Percentiles rank a stretch among this genome's conserved stretches.
Conservation (phyloP, 371 early-diverging fungal genomes). For the Smittium mucronatum region DNA sequence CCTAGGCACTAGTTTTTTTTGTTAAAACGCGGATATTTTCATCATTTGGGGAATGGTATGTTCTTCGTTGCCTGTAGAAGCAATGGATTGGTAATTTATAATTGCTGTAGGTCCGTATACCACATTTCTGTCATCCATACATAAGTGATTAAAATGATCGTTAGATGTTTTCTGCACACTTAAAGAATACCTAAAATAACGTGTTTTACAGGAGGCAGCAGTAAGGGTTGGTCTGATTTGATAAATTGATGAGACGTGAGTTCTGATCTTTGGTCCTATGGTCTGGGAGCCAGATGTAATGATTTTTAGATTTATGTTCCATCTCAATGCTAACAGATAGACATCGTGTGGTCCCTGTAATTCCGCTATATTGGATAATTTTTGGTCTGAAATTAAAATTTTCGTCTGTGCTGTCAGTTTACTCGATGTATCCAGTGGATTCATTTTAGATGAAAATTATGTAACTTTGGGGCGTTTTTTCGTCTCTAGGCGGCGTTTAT, state of each 20-base stretch:
- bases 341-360: not conserved
- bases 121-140: not conserved
- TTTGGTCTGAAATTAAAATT: not conserved
- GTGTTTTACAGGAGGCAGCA: not conserved
- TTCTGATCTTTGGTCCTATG: not conserved
- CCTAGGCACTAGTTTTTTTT: not conserved
- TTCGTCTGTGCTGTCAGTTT: not conserved
- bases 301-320: not conserved
- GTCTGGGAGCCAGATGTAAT: not conserved
- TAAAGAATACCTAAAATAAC: not conserved
- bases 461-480: not conserved
- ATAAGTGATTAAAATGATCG: not conserved
- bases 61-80: not conserved
- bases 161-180: not conserved
- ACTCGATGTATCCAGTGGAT: not conserved
- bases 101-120: not conserved
- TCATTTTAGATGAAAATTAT: not conserved
- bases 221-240: not conserved
- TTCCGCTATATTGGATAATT: not conserved
- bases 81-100: not conserved
- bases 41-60: not conserved
- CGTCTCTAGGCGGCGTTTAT: not conserved
- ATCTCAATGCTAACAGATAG: not conserved
- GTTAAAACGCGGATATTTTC: not conserved
- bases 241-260: not conserved